Evolutionary conservation across 257 asterid species (phyloP).

Genomic region (Penstemon barbatus): DNA sequence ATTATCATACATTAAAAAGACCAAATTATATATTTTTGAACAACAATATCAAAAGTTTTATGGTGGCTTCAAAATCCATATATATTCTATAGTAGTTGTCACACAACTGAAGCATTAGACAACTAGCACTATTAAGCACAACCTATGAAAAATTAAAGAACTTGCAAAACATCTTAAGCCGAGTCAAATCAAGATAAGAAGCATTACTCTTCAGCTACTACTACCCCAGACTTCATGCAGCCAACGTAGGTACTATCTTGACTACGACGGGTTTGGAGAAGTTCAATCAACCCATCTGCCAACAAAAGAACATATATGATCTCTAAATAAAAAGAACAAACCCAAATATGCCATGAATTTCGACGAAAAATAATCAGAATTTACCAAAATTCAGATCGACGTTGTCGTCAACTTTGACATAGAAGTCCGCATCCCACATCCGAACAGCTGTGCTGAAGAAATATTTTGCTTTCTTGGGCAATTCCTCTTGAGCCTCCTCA

Average conservation of each 20-base stretch:
- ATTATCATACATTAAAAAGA: constrained; percentile 20
- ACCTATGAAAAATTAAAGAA: not conserved
- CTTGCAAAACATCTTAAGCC: constrained; percentile 13
- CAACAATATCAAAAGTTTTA: constrained; percentile 8
- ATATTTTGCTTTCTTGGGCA: constrained; percentile 75
- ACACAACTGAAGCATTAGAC: not conserved
- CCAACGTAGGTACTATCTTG: constrained; percentile 81
- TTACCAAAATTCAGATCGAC: constrained; percentile 78
- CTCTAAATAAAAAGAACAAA: not conserved
- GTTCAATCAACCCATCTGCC: constrained; percentile 72
- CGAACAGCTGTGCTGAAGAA: constrained; percentile 88
- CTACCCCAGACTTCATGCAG: constrained; percentile 96
- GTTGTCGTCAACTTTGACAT: constrained; percentile 75
- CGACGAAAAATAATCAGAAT: constrained; percentile 20
- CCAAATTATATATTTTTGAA: not conserved
- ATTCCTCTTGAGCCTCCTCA: constrained; percentile 91
- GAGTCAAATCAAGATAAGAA: constrained; percentile 28
- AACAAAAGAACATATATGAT: constrained; percentile 9
- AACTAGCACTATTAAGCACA: constrained; percentile 8
- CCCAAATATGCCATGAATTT: constrained; percentile 2
- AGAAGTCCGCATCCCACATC: constrained; percentile 92
- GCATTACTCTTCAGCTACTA: constrained; percentile 77
- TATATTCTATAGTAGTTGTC: not conserved
- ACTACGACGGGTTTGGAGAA: constrained; percentile 67
- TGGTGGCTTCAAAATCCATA: not conserved